phyloP scores from a whole-genome alignment of 2,329 filamentous ascomycete genomes.

The Tolypocladium inflatum region DNA sequence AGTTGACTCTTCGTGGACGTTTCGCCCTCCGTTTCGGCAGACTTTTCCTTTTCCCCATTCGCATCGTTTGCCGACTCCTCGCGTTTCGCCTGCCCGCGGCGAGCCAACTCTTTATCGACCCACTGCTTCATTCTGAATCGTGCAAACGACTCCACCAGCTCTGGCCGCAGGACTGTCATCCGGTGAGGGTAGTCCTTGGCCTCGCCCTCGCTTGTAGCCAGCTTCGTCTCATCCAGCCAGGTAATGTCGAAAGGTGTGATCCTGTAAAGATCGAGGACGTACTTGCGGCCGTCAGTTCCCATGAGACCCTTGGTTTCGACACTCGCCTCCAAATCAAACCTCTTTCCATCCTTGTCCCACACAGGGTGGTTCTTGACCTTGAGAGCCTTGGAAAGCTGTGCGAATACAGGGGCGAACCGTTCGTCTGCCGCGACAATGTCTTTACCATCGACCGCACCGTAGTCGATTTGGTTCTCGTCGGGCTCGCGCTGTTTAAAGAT shows the following conservation, averaged over 20 bases:
- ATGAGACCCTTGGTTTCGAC: conserved; percentile 98
- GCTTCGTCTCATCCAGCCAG: conserved; percentile 73
- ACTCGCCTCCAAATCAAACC: conserved; percentile 86
- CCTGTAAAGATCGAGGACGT: conserved; percentile 93
- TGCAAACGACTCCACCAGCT: conserved; percentile 80
- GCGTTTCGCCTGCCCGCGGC: conserved; percentile 33
- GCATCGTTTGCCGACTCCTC: conserved; percentile 22
- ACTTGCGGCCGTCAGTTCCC: conserved; percentile 92
- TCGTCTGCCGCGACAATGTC: conserved; percentile 89
- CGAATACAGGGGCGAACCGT: conserved; percentile 73
- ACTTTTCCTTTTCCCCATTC: conserved; percentile 23
- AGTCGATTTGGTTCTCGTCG: conserved; percentile 97
- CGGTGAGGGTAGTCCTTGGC: conserved; percentile 72
- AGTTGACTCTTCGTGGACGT: conserved; percentile 47
- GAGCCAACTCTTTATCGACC: conserved; percentile 68
- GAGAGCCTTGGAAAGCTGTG: conserved; percentile 82
- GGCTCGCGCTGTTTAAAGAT: conserved; percentile 99
- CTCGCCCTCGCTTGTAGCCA: conserved; percentile 31
- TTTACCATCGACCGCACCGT: conserved; percentile 94
- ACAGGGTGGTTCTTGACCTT: conserved; percentile 91
- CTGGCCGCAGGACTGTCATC: conserved; percentile 88
- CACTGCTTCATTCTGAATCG: conserved; percentile 83
- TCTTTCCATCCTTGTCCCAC: conserved; percentile 92
- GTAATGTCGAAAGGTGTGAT: conserved; percentile 83
- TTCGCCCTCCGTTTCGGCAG: conserved; percentile 25